Evolutionary conservation across 148 eudicot genomes (phyloP).

Genomic region (Suaeda aralocaspica): DNA sequence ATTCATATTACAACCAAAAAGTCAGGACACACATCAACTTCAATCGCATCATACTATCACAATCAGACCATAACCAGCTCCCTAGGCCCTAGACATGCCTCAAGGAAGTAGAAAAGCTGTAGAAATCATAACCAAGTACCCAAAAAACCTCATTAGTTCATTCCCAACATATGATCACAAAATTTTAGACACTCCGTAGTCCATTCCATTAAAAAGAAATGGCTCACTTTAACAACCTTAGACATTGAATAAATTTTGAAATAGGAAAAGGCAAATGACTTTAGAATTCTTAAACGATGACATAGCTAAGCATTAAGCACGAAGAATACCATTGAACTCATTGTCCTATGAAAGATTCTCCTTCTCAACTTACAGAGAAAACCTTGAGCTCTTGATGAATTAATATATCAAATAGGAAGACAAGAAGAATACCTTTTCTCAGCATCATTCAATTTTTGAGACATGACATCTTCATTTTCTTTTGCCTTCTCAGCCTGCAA

Average conservation of each 20-base stretch:
- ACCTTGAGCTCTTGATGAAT: background rate
- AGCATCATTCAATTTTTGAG: constrained; percentile 44
- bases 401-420: background rate
- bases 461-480: constrained; percentile 71
- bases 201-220: too few species aligned
- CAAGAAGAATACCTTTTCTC: constrained; percentile 48
- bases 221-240: too few species aligned
- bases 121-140: too few species aligned
- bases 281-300: too few species aligned
- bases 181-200: too few species aligned
- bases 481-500: constrained; percentile 86
- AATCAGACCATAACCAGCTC: background rate
- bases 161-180: background rate
- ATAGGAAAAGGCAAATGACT: too few species aligned
- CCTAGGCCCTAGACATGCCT: background rate
- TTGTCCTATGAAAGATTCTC: background rate
- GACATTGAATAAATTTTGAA: too few species aligned
- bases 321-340: background rate
- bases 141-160: background rate
- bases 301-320: background rate
- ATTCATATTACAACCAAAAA: background rate
- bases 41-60: background rate
- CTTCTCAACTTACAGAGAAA: too few species aligned
- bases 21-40: background rate
- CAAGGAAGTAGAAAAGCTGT: background rate